Percentiles rank a stretch among this genome's conserved stretches.
These are phyloP conservation scores for Trichoderma arundinaceum DNA, from an alignment of 2,329 filamentous ascomycete genomes.

Conservation along the genomic window DNA sequence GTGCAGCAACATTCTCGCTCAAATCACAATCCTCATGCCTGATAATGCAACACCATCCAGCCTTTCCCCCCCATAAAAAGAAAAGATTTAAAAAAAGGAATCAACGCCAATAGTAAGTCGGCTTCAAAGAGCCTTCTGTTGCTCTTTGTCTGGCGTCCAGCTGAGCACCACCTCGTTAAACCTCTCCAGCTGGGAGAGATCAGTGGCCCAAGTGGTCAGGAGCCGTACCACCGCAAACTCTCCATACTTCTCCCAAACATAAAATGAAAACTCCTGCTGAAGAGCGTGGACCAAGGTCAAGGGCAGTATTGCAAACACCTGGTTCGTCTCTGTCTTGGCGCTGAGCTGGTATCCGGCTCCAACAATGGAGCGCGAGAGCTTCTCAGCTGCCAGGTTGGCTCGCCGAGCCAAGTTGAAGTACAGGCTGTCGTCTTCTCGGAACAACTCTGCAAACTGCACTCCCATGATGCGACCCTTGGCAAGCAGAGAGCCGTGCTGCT, in stretches of 20 bases:
- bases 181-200: slow-evolving; percentile 48
- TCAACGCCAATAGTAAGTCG: background rate
- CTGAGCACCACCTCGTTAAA: slow-evolving; percentile 42
- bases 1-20: slow-evolving; percentile 13
- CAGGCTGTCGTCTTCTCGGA: slow-evolving; percentile 46
- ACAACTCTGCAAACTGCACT: slow-evolving; percentile 56
- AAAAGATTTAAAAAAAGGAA: background rate
- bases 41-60: slow-evolving; percentile 1
- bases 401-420: slow-evolving; percentile 54
- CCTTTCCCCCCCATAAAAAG: background rate
- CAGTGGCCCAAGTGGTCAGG: slow-evolving; percentile 59
- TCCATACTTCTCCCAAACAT: slow-evolving; percentile 54
- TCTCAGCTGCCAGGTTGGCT: slow-evolving; percentile 53
- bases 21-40: slow-evolving; percentile 1
- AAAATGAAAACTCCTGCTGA: slow-evolving; percentile 53
- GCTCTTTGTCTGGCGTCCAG: slow-evolving; percentile 31
- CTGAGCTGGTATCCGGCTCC: slow-evolving; percentile 49
- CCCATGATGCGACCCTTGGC: slow-evolving; percentile 57
- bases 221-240: slow-evolving; percentile 51
- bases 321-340: slow-evolving; percentile 57
- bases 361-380: slow-evolving; percentile 51
- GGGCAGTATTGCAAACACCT: slow-evolving; percentile 56
- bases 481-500: slow-evolving; percentile 57
- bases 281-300: slow-evolving; percentile 46
- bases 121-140: background rate